Percentiles rank a stretch among this genome's conserved stretches.
Conservation (phyloP, 805 yeast species). For the Suhomyces kilbournensis region DNA sequence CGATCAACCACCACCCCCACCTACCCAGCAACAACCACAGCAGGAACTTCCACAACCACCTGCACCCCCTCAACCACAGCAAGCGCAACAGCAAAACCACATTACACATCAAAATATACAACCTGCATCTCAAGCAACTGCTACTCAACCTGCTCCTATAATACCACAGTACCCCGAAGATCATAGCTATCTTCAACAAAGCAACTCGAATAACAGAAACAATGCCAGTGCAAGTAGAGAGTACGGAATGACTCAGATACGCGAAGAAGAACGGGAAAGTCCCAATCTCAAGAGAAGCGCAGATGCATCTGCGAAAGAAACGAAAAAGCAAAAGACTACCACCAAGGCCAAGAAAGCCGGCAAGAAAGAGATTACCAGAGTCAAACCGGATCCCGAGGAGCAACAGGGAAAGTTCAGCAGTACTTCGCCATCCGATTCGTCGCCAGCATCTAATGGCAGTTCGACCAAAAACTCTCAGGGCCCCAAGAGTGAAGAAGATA, state of each 20-base stretch:
- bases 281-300: constrained; percentile 4
- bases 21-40: constrained; percentile 5
- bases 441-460: background rate
- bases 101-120: background rate
- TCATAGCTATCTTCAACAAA: background rate
- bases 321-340: constrained; percentile 6
- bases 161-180: background rate
- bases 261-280: constrained; percentile 7
- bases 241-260: background rate
- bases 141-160: background rate
- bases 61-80: constrained; percentile 1
- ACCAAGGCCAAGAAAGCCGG: constrained; percentile 8
- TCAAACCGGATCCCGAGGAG: constrained; percentile 9
- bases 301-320: background rate
- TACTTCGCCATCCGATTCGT: background rate
- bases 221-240: background rate
- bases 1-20: constrained; percentile 4
- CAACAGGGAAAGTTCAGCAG: background rate
- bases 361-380: constrained; percentile 8
- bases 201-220: background rate
- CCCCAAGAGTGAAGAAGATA: constrained; percentile 33
- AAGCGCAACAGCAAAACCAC: constrained; percentile 6
- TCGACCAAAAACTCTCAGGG: background rate
- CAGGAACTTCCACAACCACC: constrained; percentile 6
- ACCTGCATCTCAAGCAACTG: constrained; percentile 1